Percentiles rank a stretch among this genome's conserved stretches.
phyloP scores from a whole-genome alignment of 768 basidiomycete species.

The Agaricus subrufescens region DNA sequence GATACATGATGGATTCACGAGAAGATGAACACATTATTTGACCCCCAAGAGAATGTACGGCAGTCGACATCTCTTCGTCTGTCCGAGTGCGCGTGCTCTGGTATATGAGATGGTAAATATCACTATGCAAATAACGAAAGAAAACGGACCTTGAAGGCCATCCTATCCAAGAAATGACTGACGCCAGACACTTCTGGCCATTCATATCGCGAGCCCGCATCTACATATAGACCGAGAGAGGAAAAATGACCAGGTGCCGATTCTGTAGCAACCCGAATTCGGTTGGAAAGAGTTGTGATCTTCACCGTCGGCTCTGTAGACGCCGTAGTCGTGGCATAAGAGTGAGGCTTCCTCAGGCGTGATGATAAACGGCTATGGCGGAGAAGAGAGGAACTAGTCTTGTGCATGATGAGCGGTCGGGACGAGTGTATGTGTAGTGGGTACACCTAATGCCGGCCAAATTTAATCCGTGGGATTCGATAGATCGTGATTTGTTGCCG shows the following conservation, averaged over 20 bases:
- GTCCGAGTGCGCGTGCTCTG: slow-evolving; percentile 75
- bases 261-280: slow-evolving; percentile 89
- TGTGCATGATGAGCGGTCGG: slow-evolving; percentile 30
- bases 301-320: slow-evolving; percentile 34
- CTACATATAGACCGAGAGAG: slow-evolving; percentile 88
- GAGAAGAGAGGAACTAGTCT: slow-evolving; percentile 29
- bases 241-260: slow-evolving; percentile 91
- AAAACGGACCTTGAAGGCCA: slow-evolving; percentile 86
- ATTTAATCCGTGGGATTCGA: neutral
- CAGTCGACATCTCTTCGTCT: slow-evolving; percentile 71
- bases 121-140: slow-evolving; percentile 6
- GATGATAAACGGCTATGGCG: slow-evolving; percentile 21
- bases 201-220: slow-evolving; percentile 92
- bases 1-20: slow-evolving; percentile 95
- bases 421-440: neutral
- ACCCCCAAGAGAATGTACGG: slow-evolving; percentile 82
- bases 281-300: slow-evolving; percentile 87
- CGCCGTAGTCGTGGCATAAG: slow-evolving; percentile 19
- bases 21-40: slow-evolving; percentile 90
- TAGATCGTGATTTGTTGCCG: too few species aligned
- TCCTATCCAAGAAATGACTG: slow-evolving; percentile 89
- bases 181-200: slow-evolving; percentile 66
- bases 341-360: slow-evolving; percentile 6
- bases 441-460: too few species aligned
- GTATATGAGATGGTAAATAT: slow-evolving; percentile 5